Evolutionary conservation across 768 basidiomycete genomes (phyloP), one percentile per base, ranked within the genome.

Genomic region (Daedaleopsis sinensis): DNA sequence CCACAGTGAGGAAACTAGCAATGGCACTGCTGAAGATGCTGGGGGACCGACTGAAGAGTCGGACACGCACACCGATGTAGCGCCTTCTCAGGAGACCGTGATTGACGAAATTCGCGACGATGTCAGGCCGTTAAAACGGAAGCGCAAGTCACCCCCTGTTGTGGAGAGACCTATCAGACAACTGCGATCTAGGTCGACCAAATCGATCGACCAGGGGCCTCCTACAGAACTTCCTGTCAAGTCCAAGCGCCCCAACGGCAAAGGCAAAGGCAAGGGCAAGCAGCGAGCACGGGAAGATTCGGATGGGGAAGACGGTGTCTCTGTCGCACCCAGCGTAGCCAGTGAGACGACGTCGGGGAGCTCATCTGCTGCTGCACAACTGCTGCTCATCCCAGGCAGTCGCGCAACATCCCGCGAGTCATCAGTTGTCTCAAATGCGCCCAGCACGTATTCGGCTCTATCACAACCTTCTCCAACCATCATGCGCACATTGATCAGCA

Each of bases 391-490:
- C 18, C 63, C 67, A 24, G 39, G 47, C 44, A 63, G 67, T 42
- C 61, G 56, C 15, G 49, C 46, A 1, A 67, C 59, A 6, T 75
- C 74, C 37, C 73, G 74, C 23, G 67, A 82, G 11, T 82, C 84
- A 6, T 86, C 85, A n/a, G 73, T 84, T n/a, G 76, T 67, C 3
- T 83, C 76, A 36, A 66, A 72, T 55, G 55, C 66, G 51, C 54
- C 71, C 52, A 64, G 70, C 65, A 49, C 65, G 42, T 37, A 65
- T 59, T 52, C 67, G 56, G 24, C 60, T 54, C 46, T 64, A 63
- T 66, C 68, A 38, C 49, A 51, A 57, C 61, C 65, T 57, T 70
- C 75, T 50, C 65, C 69, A 48, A 58, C 70, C 19, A 50, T 63
- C 58, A 18, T 64, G 12, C 59, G 59, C 15, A 48, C 63, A 4